Conservation (phyloP, 805 yeast species). For the Lipomyces oligophaga region DNA sequence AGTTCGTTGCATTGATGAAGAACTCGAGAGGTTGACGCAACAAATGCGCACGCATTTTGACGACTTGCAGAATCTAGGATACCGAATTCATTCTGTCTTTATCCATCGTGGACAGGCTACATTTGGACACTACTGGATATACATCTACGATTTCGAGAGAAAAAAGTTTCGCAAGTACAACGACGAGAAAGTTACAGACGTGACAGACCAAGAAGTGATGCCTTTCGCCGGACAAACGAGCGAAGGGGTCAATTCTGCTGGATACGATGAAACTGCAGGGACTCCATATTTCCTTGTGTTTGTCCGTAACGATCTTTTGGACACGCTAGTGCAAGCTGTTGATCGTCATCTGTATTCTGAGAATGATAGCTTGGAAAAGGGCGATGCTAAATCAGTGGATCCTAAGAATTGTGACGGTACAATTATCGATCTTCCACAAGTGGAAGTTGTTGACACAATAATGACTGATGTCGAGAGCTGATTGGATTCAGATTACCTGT, state of each 20-base stretch:
- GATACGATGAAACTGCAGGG: constrained; percentile 52
- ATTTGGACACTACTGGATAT: constrained; percentile 96
- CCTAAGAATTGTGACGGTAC: no score
- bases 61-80: constrained; percentile 60
- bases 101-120: constrained; percentile 95
- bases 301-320: constrained; percentile 52
- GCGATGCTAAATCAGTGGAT: no score
- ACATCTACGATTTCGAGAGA: constrained; percentile 69
- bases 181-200: constrained; percentile 91
- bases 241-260: constrained; percentile 40
- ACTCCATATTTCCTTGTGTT: constrained; percentile 92
- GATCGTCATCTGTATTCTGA: no score
- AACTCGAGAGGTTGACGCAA: constrained; percentile 45
- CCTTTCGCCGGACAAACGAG: constrained; percentile 55
- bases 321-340: constrained; percentile 20
- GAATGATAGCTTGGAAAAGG: no score
- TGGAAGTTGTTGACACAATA: no score
- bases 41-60: constrained; percentile 59
- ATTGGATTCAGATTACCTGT: no score
- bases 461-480: no score
- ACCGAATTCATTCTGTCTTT: constrained; percentile 83
- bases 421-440: no score
- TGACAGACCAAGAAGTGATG: constrained; percentile 46
- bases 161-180: constrained; percentile 82
- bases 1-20: constrained; percentile 40